Conservation (phyloP, 345 rosid genomes). For the Turnera subulata region DNA sequence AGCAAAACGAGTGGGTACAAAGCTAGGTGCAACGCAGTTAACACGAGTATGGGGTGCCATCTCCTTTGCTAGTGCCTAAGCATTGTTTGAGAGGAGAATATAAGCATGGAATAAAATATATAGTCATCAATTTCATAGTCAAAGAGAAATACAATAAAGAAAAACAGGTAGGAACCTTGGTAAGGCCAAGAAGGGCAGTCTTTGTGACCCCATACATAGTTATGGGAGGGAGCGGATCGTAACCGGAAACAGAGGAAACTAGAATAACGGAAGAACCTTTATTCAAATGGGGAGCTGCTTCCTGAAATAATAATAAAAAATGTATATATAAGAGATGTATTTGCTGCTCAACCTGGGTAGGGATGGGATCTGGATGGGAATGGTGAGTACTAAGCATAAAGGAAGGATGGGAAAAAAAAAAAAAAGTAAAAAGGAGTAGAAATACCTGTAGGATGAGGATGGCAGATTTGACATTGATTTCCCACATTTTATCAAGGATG, state of each 20-base stretch:
- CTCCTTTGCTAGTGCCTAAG: constrained; percentile 80
- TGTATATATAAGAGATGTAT: neutral
- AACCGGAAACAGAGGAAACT: constrained; percentile 71
- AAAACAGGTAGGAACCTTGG: constrained; percentile 44
- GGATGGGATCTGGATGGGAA: too few relatives aligned
- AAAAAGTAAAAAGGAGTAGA: too few relatives aligned
- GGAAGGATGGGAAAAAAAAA: neutral
- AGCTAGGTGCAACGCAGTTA: constrained; percentile 82
- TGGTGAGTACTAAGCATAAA: too few relatives aligned
- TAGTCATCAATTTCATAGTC: neutral
- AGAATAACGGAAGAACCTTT: constrained; percentile 77
- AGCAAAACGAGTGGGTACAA: constrained; percentile 82
- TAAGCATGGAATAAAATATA: neutral
- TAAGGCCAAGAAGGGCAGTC: constrained; percentile 86
- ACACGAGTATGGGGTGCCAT: constrained; percentile 84
- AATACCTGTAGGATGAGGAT: too few relatives aligned
- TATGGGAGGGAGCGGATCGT: constrained; percentile 53
- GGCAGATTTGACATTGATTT: too few relatives aligned
- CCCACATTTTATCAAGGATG: too few relatives aligned
- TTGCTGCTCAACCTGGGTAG: too few relatives aligned
- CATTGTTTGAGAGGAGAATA: neutral
- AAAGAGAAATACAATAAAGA: neutral
- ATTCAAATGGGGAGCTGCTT: constrained; percentile 66
- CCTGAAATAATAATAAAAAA: constrained; percentile 32
- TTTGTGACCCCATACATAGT: constrained; percentile 94